Evolutionary conservation across 371 early-diverging fungal genomes (phyloP), one percentile per base, ranked within the genome.

Genomic region (Saksenaea vasiformis): DNA sequence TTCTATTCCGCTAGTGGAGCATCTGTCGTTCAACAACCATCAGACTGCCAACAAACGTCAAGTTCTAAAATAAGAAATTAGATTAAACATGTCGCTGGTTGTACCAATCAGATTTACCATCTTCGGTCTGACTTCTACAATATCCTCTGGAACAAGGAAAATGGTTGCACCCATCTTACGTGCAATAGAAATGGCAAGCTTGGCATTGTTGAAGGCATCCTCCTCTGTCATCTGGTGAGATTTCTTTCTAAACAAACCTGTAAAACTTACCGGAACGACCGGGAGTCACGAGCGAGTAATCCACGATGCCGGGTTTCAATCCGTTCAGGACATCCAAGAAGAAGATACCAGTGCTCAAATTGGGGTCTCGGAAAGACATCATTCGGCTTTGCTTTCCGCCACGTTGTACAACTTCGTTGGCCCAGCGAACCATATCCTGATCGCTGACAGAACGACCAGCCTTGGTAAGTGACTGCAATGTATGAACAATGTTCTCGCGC

Each of bases 91-190:
- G 17, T 41, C 13, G 38, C 27, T 7, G 55, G 34, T 11, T 39
- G n/a, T 56, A 28, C 51, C 22, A 1, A 37, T 15, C 28, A 22
- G 39, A 14, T 73, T 73, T 77, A 84, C 90, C 93, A 95, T 93
- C 83, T 93, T 95, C 65, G 92, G 83, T 77, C 93, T 88, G 56
- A 93, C 93, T 79, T 96, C 97, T 55, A 95, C 90, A 78, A 98
- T 97, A 82, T 98, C 97, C 80, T 98, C 97, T 9, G 97, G 97
- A 47, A 96, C 85, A 58, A 97, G 86, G 82, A 97, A 98, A 70
- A 98, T 96, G 39, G 97, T 95, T n/a, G 98, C 97, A 35, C 98
- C 98, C 60, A 98, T 80, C 79, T 97, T 97, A 76, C 98, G 90
- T 10, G 98, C 98, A 82, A 97, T 93, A 10, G 96, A 96, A 61